phyloP scores from a whole-genome alignment of 768 basidiomycete species.

The Pleurotus tuber-regium region DNA sequence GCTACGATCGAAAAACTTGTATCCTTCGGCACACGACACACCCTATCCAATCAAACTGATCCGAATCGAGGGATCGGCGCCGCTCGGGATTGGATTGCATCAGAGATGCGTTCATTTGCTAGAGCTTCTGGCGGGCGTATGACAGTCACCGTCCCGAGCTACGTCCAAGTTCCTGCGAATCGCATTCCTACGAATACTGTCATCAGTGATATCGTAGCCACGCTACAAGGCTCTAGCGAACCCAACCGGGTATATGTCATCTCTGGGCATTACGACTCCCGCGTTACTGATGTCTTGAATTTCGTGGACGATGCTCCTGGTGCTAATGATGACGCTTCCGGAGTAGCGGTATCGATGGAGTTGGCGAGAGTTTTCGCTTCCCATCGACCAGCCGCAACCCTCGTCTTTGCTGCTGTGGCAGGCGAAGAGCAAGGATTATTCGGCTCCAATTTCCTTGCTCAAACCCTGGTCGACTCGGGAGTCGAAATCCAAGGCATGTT shows the following conservation, averaged over 20 bases:
- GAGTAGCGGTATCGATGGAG: slow-evolving; percentile 55
- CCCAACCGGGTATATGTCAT: slow-evolving; percentile 51
- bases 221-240: slow-evolving; percentile 44
- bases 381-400: slow-evolving; percentile 44
- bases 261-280: slow-evolving; percentile 55
- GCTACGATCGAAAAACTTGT: slow-evolving; percentile 49
- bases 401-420: slow-evolving; percentile 49
- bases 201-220: slow-evolving; percentile 51
- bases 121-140: slow-evolving; percentile 37
- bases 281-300: slow-evolving; percentile 36
- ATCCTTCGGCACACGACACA: slow-evolving; percentile 54
- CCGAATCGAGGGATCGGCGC: slow-evolving; percentile 53
- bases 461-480: slow-evolving; percentile 36
- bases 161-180: slow-evolving; percentile 35
- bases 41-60: slow-evolving; percentile 51
- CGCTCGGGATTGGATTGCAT: slow-evolving; percentile 53
- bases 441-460: slow-evolving; percentile 47
- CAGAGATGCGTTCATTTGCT: slow-evolving; percentile 39
- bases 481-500: slow-evolving; percentile 56
- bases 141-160: slow-evolving; percentile 44
- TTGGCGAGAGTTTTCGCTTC: slow-evolving; percentile 50
- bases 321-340: slow-evolving; percentile 53
- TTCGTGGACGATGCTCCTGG: slow-evolving; percentile 46
- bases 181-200: slow-evolving; percentile 39
- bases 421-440: slow-evolving; percentile 54